Percentiles rank a stretch among this genome's conserved stretches.
phyloP scores from a whole-genome alignment of 73 alveolate species.

The Paramecium primaurelia region DNA sequence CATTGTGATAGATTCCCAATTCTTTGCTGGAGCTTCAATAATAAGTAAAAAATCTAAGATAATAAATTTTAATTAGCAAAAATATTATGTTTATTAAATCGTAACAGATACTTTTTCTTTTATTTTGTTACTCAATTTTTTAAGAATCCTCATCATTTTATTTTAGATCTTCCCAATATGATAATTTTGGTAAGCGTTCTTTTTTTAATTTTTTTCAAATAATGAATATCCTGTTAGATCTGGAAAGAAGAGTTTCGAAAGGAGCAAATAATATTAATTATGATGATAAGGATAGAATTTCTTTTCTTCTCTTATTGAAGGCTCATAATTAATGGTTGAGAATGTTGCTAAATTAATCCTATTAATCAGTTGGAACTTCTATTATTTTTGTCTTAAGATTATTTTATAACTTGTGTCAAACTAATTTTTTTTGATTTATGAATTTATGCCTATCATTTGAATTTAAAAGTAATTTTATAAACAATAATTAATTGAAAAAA shows the following conservation, averaged over 20 bases:
- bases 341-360: not conserved
- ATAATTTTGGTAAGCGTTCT: not conserved
- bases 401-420: too few relatives aligned
- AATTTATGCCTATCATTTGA: too few relatives aligned
- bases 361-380: not conserved
- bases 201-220: not conserved
- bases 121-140: not conserved
- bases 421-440: too few relatives aligned
- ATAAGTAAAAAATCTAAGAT: not conserved
- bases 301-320: not conserved
- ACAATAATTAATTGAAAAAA: too few relatives aligned
- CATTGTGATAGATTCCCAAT: not conserved
- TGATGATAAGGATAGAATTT: not conserved
- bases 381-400: too few relatives aligned
- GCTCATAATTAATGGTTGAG: not conserved
- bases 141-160: not conserved
- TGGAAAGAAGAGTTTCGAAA: not conserved
- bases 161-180: not conserved
- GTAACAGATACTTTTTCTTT: not conserved
- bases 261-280: not conserved
- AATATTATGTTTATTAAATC: not conserved
- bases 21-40: not conserved
- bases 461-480: too few relatives aligned
- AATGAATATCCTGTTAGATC: not conserved
- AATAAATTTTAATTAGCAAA: not conserved